Evolutionary conservation across 805 yeast species (phyloP).

Genomic region (Suhomyces faveliae): DNA sequence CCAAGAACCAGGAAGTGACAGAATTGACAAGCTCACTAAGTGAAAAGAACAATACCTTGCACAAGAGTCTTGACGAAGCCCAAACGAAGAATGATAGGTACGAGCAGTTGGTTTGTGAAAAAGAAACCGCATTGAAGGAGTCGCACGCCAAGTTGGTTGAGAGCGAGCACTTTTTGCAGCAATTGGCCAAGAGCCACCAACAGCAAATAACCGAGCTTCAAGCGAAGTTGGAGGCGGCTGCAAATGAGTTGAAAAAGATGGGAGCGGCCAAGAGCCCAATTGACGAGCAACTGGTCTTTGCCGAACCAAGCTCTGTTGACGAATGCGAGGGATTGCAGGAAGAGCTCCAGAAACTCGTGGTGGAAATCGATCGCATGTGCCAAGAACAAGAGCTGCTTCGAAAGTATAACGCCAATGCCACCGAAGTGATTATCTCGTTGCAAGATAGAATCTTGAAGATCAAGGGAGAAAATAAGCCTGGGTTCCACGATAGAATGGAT

Average conservation of each 20-base stretch:
- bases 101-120: not conserved
- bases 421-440: not conserved
- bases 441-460: slow-evolving; percentile 3
- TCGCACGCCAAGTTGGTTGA: not conserved
- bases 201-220: not conserved
- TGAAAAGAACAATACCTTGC: not conserved
- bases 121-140: not conserved
- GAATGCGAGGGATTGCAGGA: not conserved
- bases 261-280: not conserved
- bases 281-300: not conserved
- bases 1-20: not conserved
- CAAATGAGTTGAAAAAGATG: not conserved
- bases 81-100: not conserved
- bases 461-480: not conserved
- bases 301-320: not conserved
- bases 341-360: slow-evolving; percentile 1
- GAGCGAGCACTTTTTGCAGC: not conserved
- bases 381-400: slow-evolving; percentile 2
- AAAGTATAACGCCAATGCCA: slow-evolving; percentile 1
- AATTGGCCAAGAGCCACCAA: not conserved
- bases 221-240: not conserved
- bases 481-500: not conserved
- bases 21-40: not conserved
- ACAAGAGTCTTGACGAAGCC: not conserved
- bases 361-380: not conserved